Percentiles rank a stretch among this genome's conserved stretches.
Evolutionary conservation across 345 rosid species (phyloP).

Genomic region (Gossypium arboreum): DNA sequence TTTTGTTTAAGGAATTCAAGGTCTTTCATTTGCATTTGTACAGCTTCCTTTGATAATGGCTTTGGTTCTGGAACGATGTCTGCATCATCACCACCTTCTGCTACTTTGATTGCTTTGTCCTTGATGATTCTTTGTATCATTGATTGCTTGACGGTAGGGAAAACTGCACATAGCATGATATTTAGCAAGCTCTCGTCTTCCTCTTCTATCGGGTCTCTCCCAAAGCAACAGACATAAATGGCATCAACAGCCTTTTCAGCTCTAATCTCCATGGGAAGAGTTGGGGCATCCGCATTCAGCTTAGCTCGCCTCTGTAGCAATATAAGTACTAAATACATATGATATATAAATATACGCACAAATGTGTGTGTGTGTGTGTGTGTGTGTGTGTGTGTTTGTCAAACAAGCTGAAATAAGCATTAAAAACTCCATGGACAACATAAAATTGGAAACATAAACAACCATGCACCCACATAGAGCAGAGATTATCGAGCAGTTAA

Average conservation of each 20-base stretch:
- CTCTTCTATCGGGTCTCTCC: slow-evolving; percentile 60
- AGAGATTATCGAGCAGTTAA: neutral
- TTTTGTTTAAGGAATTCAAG: slow-evolving; percentile 82
- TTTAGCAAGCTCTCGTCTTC: slow-evolving; percentile 64
- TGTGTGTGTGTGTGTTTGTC: neutral
- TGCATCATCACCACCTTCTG: slow-evolving; percentile 54
- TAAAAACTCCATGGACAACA: neutral
- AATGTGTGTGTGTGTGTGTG: neutral
- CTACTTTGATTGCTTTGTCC: slow-evolving; percentile 60
- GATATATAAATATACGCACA: neutral
- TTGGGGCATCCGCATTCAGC: slow-evolving; percentile 48
- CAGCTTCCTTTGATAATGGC: slow-evolving; percentile 72
- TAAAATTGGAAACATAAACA: neutral
- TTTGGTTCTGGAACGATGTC: slow-evolving; percentile 38
- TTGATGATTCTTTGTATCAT: slow-evolving; percentile 58
- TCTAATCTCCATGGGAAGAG: slow-evolving; percentile 69
- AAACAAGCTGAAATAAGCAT: neutral
- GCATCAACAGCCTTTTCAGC: slow-evolving; percentile 90
- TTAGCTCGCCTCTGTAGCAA: slow-evolving; percentile 72
- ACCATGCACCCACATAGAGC: neutral
- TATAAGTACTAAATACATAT: neutral
- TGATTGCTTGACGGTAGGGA: slow-evolving; percentile 49
- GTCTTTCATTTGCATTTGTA: slow-evolving; percentile 83
- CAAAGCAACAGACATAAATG: slow-evolving; percentile 74
- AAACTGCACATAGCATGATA: slow-evolving; percentile 63